Conservation (phyloP, 1,284 basidiomycete species). For the Nidula niveotomentosa region DNA sequence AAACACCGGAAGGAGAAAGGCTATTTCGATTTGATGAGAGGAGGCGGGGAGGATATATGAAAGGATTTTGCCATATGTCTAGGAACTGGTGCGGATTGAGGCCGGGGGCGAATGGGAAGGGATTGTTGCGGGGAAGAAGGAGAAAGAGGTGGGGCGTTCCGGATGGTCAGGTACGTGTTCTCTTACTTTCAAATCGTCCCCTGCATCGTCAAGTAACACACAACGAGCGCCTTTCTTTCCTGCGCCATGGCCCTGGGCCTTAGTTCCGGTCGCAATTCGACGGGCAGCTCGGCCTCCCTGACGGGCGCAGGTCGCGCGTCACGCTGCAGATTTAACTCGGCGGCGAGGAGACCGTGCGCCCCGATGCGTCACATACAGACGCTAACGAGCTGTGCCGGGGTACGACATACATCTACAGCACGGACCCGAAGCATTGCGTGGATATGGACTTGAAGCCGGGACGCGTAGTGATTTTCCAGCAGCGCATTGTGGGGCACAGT, state of each 20-base stretch:
- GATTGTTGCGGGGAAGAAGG: too few species aligned
- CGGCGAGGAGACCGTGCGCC: slow-evolving; percentile 17
- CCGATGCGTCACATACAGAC: background rate
- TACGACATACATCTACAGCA: slow-evolving; percentile 27
- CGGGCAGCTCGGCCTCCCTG: slow-evolving; percentile 25
- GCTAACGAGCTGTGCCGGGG: slow-evolving; percentile 19
- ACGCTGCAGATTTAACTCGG: slow-evolving; percentile 37
- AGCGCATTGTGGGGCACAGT: slow-evolving; percentile 27
- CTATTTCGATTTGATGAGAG: too few species aligned
- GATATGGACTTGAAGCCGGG: slow-evolving; percentile 34
- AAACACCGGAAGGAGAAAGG: too few species aligned
- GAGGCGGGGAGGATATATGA: too few species aligned
- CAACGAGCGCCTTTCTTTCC: slow-evolving; percentile 34
- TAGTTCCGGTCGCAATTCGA: slow-evolving; percentile 34
- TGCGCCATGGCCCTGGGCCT: slow-evolving; percentile 31
- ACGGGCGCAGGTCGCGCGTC: slow-evolving; percentile 26
- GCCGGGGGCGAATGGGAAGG: too few species aligned
- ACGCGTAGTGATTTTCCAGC: slow-evolving; percentile 36
- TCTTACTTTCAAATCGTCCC: too few species aligned
- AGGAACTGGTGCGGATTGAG: too few species aligned
- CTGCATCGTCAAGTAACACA: too few species aligned
- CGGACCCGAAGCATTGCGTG: slow-evolving; percentile 13
- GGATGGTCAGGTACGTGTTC: too few species aligned
- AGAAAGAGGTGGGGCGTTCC: too few species aligned
- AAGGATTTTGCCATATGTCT: too few species aligned